Evolutionary conservation across 495 filamentous ascomycete species (phyloP).

Genomic region (Lasiosphaeria hispida): DNA sequence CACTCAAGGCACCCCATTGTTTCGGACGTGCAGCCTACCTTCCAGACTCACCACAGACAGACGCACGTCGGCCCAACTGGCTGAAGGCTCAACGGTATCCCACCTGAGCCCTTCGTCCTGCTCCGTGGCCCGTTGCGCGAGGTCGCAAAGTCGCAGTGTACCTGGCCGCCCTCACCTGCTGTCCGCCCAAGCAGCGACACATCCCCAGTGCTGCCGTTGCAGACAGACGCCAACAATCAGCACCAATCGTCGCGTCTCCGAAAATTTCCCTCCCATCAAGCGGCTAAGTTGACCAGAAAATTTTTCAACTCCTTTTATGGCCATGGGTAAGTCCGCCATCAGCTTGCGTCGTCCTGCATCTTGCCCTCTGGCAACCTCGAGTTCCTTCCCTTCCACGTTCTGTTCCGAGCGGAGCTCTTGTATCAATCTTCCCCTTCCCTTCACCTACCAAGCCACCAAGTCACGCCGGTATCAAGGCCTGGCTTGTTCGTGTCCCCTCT

Average conservation of each 20-base stretch:
- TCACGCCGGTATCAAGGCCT: conserved; percentile 13
- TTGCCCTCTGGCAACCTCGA: conserved; percentile 3
- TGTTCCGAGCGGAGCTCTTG: no score
- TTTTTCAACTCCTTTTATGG: conserved; percentile 28
- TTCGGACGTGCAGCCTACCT: conserved; percentile 31
- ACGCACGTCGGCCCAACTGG: conserved; percentile 32
- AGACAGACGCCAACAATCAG: conserved; percentile 21
- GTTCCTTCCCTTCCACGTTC: neutral
- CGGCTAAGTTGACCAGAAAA: conserved; percentile 42
- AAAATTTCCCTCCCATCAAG: conserved; percentile 36
- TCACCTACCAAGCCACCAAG: neutral
- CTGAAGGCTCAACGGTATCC: conserved; percentile 19
- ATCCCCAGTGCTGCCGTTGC: conserved; percentile 24
- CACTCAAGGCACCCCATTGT: conserved; percentile 14
- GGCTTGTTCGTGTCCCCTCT: neutral
- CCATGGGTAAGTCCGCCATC: conserved; percentile 46
- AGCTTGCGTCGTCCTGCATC: conserved; percentile 23
- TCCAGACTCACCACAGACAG: conserved; percentile 23
- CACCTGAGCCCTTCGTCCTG: conserved; percentile 4
- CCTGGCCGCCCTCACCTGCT: conserved; percentile 25
- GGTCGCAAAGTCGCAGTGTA: conserved; percentile 22
- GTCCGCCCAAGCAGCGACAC: conserved; percentile 23
- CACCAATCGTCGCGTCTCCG: conserved; percentile 34
- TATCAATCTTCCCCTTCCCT: neutral
- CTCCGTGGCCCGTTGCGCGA: conserved; percentile 28